Percentiles rank a stretch among this genome's conserved stretches.
These are phyloP conservation scores for Fraxinus angustifolia DNA, from an alignment of 305 asterid species.

Conservation along the genomic window DNA sequence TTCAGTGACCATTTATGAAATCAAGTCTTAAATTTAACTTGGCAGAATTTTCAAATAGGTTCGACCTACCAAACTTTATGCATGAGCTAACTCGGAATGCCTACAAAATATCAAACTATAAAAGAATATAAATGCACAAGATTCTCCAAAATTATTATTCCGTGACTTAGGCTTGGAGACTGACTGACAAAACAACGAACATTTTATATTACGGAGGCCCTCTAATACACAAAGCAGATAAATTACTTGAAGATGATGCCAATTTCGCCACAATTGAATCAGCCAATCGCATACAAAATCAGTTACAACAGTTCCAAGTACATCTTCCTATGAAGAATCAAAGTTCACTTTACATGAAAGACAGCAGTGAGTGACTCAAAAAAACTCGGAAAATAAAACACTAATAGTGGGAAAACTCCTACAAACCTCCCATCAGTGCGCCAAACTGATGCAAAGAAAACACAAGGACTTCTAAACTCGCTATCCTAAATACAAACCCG, in stretches of 20 bases:
- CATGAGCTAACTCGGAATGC: neutral
- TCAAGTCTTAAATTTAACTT: neutral
- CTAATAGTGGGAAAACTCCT: conserved; percentile 20
- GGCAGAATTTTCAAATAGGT: neutral
- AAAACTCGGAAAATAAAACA: conserved; percentile 1
- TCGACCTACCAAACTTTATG: neutral
- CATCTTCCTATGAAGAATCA: conserved; percentile 8
- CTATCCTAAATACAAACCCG: conserved; percentile 28
- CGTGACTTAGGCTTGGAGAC: neutral
- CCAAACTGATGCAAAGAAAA: conserved; percentile 25
- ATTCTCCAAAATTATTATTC: neutral
- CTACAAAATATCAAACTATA: neutral
- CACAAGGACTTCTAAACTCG: conserved; percentile 17
- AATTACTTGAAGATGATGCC: neutral
- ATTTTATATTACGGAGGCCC: neutral
- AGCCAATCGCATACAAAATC: conserved; percentile 8
- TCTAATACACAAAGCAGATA: neutral
- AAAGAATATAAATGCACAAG: neutral
- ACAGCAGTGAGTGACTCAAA: neutral
- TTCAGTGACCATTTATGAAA: neutral
- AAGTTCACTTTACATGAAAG: conserved; percentile 17
- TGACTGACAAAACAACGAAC: neutral
- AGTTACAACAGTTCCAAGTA: conserved; percentile 10
- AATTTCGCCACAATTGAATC: neutral
- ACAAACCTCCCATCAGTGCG: conserved; percentile 28